These are phyloP conservation scores for Marasmius sp. DNA, from an alignment of 1,284 basidiomycete species.

Conservation along the genomic window DNA sequence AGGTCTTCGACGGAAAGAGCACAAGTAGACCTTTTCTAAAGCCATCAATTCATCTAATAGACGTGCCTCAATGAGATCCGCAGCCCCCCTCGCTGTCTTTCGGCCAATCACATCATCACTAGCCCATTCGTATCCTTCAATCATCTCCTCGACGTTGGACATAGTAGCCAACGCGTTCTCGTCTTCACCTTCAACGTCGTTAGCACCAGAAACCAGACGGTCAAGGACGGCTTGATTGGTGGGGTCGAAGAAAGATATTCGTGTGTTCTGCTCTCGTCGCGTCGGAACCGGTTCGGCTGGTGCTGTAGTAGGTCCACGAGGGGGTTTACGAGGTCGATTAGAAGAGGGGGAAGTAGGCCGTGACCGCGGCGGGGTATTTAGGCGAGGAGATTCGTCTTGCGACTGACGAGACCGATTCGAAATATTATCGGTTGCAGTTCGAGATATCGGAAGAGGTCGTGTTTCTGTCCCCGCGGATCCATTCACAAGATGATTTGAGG, in stretches of 20 bases:
- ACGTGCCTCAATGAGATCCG: conserved; percentile 86
- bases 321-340: conserved; percentile 16
- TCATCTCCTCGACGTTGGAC: conserved; percentile 94
- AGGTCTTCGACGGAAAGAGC: conserved; percentile 1
- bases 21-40: conserved; percentile 74
- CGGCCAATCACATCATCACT: conserved; percentile 67
- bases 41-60: conserved; percentile 87
- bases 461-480: background rate
- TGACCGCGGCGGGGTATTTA: conserved; percentile 21
- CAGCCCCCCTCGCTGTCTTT: conserved; percentile 67
- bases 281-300: conserved; percentile 23
- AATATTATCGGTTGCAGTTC: conserved; percentile 7
- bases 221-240: conserved; percentile 73
- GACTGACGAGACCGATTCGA: conserved; percentile 3
- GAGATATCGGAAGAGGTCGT: conserved; percentile 4
- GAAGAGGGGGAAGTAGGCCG: conserved; percentile 32
- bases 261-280: conserved; percentile 62
- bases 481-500: conserved; percentile 11
- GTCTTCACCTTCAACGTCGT: conserved; percentile 62
- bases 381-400: conserved; percentile 1
- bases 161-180: conserved; percentile 80
- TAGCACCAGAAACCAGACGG: conserved; percentile 62
- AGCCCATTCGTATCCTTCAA: conserved; percentile 97
- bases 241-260: conserved; percentile 80
- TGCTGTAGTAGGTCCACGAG: conserved; percentile 8